phyloP scores from a whole-genome alignment of 2,329 filamentous ascomycete genomes.

The Alternaria hordeiaustralica region DNA sequence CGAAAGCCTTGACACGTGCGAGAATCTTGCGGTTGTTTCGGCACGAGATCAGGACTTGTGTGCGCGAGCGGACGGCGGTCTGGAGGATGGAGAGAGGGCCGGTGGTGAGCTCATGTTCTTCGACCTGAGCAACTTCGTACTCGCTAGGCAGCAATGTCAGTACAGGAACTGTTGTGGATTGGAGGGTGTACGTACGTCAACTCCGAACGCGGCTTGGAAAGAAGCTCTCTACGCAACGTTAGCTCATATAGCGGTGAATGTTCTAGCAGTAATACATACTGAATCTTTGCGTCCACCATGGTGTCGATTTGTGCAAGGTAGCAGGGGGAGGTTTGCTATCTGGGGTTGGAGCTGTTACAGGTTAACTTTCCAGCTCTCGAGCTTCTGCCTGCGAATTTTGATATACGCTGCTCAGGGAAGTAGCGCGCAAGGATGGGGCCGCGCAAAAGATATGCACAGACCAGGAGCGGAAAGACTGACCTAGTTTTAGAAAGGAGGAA shows the following conservation, averaged over 20 bases:
- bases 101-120: conserved; percentile 80
- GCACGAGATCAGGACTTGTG: conserved; percentile 95
- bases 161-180: not conserved
- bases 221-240: conserved; percentile 72
- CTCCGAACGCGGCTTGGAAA: conserved; percentile 86
- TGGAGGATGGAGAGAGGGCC: conserved; percentile 92
- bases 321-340: not conserved
- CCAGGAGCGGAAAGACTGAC: conserved; percentile 23
- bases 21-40: conserved; percentile 98
- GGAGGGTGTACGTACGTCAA: conserved; percentile 73
- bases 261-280: conserved; percentile 40
- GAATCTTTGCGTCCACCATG: conserved; percentile 53
- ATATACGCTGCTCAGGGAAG: conserved; percentile 9
- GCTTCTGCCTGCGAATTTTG: conserved; percentile 30
- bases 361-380: conserved; percentile 25
- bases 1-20: conserved; percentile 96
- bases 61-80: conserved; percentile 92
- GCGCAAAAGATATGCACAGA: conserved; percentile 30
- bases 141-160: conserved; percentile 63
- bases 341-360: conserved; percentile 15
- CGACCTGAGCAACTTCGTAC: conserved; percentile 84
- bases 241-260: conserved; percentile 16
- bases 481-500: conserved; percentile 23
- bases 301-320: conserved; percentile 9
- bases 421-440: conserved; percentile 16